phyloP scores from a whole-genome alignment of 73 alveolate genomes.

The Tetrahymena malaccensis region DNA sequence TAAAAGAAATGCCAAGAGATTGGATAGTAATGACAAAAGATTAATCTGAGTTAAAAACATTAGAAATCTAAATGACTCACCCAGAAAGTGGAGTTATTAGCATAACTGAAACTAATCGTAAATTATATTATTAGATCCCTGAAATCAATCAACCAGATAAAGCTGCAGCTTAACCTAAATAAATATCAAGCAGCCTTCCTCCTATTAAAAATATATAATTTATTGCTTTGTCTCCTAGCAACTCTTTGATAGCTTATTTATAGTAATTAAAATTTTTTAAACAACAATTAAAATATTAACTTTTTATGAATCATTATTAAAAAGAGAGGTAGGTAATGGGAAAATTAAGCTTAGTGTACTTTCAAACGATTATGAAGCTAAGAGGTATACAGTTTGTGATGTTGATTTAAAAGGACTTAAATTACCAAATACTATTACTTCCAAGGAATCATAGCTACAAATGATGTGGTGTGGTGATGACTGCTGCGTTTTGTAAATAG shows the following conservation, averaged over 20 bases:
- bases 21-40: conserved; percentile 21
- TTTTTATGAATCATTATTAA: not conserved
- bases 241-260: conserved; percentile 1
- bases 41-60: not conserved
- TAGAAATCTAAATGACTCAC: conserved; percentile 27
- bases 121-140: conserved; percentile 1
- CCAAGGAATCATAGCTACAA: conserved; percentile 7
- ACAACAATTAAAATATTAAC: not conserved
- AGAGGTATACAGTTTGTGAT: not conserved
- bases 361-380: conserved; percentile 15
- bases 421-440: not conserved
- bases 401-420: conserved; percentile 25
- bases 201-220: conserved; percentile 15
- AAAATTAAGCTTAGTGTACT: conserved; percentile 6
- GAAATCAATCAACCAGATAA: conserved; percentile 6
- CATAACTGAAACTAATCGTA: conserved; percentile 7
- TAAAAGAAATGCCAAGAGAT: conserved; percentile 22
- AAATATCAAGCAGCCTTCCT: not conserved
- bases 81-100: conserved; percentile 38
- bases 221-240: conserved; percentile 9
- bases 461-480: conserved; percentile 58
- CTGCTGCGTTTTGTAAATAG: conserved; percentile 24
- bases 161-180: not conserved
- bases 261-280: not conserved
- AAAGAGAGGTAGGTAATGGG: not conserved